These are phyloP conservation scores for Rhodotorula glutinis DNA, from an alignment of 1,284 basidiomycete genomes.

Conservation along the genomic window DNA sequence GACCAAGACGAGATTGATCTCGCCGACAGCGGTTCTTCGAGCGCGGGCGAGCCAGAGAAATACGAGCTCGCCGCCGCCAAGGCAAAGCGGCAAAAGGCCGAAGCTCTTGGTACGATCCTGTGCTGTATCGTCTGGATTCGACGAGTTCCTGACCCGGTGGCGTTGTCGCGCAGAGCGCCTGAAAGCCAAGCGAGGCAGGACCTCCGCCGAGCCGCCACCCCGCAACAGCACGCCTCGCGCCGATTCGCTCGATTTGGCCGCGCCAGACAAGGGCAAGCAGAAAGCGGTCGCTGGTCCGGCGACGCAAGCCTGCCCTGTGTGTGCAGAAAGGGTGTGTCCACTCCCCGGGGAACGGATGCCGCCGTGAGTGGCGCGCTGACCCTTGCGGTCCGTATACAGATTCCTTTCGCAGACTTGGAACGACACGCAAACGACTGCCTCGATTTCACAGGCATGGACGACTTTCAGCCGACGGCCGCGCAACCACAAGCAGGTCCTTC, in stretches of 20 bases:
- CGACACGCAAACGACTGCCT: constrained; percentile 3
- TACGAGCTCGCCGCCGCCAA: constrained; percentile 25
- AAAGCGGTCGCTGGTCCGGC: neutral
- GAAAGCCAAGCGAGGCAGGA: constrained; percentile 3
- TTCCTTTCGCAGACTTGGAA: neutral
- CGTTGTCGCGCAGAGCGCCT: neutral
- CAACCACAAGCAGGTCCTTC: neutral
- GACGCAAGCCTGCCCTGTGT: neutral
- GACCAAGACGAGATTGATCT: constrained; percentile 13
- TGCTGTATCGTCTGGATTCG: too few species aligned
- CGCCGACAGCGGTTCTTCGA: neutral
- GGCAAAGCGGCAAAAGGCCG: constrained; percentile 18
- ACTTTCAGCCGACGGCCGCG: neutral
- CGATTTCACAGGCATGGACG: neutral
- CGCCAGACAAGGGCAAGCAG: neutral
- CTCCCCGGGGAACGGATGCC: too few species aligned
- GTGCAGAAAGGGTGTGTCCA: neutral
- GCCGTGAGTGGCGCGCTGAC: too few species aligned
- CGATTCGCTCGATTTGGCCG: neutral
- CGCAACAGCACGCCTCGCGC: neutral
- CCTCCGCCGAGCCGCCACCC: neutral
- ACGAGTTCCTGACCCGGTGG: too few species aligned
- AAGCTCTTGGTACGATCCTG: constrained; percentile 13
- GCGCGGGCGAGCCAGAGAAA: constrained; percentile 1
- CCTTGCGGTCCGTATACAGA: too few species aligned